Percentiles rank a stretch among this genome's conserved stretches.
phyloP scores from a whole-genome alignment of 2,329 filamentous ascomycete species.

The Knoxdaviesia proteae region DNA sequence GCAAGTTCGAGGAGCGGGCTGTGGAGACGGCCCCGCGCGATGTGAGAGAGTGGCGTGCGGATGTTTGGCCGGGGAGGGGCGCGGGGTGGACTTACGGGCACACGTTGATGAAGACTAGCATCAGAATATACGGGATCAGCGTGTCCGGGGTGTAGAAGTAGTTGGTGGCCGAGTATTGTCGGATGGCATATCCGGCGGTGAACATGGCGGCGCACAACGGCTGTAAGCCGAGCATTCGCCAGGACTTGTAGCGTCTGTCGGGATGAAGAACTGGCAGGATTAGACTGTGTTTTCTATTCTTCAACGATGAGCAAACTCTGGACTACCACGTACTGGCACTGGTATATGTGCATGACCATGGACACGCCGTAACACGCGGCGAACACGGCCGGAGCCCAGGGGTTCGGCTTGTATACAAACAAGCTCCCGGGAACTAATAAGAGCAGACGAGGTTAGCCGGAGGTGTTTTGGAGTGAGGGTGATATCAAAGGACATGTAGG shows the following conservation, averaged over 20 bases:
- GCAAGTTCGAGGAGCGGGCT: slow-evolving; percentile 40
- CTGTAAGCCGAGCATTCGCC: slow-evolving; percentile 26
- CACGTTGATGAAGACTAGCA: slow-evolving; percentile 15
- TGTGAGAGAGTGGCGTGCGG: neutral
- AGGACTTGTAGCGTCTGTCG: slow-evolving; percentile 27
- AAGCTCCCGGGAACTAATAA: too few relatives aligned
- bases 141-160: slow-evolving; percentile 14
- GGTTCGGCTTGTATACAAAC: too few relatives aligned
- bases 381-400: too few relatives aligned
- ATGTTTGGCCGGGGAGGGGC: neutral
- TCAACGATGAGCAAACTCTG: too few relatives aligned
- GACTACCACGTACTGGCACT: too few relatives aligned
- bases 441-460: too few relatives aligned
- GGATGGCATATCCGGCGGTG: slow-evolving; percentile 28
- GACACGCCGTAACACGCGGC: too few relatives aligned
- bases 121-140: slow-evolving; percentile 13
- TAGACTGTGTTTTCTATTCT: too few relatives aligned
- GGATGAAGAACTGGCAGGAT: too few relatives aligned
- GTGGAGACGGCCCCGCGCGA: neutral
- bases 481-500: too few relatives aligned
- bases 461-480: too few relatives aligned
- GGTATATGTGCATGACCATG: too few relatives aligned
- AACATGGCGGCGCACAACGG: slow-evolving; percentile 28
- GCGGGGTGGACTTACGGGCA: slow-evolving; percentile 14
- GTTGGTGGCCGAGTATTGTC: slow-evolving; percentile 28